These are phyloP conservation scores for Pythium periplocum DNA, from an alignment of 352 stramenopile genomes.

Conservation along the genomic window DNA sequence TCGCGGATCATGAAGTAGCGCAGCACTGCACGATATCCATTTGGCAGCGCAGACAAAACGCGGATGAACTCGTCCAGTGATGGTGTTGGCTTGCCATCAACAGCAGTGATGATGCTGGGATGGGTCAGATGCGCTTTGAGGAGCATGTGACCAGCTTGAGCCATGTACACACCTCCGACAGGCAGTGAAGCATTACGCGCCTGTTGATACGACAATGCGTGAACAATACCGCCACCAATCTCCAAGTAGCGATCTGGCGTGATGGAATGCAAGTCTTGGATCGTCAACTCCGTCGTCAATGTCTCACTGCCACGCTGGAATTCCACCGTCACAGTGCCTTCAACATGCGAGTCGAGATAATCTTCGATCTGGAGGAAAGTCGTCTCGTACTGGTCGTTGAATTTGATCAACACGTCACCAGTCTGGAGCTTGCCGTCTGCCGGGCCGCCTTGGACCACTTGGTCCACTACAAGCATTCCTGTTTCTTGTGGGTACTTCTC, in stretches of 20 bases:
- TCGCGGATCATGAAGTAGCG: constrained; percentile 87
- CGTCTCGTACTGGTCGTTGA: constrained; percentile 67
- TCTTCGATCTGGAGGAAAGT: constrained; percentile 84
- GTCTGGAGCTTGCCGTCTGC: constrained; percentile 69
- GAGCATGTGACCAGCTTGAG: constrained; percentile 89
- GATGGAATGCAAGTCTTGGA: constrained; percentile 82
- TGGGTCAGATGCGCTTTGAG: constrained; percentile 82
- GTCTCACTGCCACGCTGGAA: constrained; percentile 71
- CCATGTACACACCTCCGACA: constrained; percentile 76
- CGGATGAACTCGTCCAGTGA: constrained; percentile 79
- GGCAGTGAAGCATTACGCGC: constrained; percentile 77
- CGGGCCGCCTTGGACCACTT: constrained; percentile 79
- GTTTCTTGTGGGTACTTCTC: constrained; percentile 74
- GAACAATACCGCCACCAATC: constrained; percentile 81
- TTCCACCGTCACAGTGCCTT: constrained; percentile 52
- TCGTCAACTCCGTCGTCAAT: constrained; percentile 31
- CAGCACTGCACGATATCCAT: constrained; percentile 78
- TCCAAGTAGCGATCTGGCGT: constrained; percentile 82
- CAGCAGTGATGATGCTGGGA: constrained; percentile 82
- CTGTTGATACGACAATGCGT: constrained; percentile 87
- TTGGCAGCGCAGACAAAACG: constrained; percentile 64
- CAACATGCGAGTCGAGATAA: constrained; percentile 67
- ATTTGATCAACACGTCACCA: constrained; percentile 84
- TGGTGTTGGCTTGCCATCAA: constrained; percentile 75
- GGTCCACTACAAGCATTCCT: constrained; percentile 87